Evolutionary conservation across 805 yeast species (phyloP).

Genomic region (Starmerella floricola): DNA sequence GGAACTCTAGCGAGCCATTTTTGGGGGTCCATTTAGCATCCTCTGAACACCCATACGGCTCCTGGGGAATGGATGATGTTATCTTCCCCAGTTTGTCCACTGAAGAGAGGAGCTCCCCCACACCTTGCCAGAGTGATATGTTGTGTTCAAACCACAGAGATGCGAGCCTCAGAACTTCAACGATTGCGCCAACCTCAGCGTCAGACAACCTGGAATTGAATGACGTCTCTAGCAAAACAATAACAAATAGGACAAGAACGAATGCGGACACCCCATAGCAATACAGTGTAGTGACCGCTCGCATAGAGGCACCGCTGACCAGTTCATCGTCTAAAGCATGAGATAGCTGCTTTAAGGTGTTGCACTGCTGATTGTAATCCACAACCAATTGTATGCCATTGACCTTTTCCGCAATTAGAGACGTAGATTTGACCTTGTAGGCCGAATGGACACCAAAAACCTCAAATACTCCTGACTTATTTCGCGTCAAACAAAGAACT

Average conservation of each 20-base stretch:
- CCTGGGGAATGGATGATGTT: slow-evolving; percentile 1
- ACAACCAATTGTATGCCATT: slow-evolving; percentile 3
- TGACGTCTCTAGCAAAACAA: background rate
- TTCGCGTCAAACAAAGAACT: background rate
- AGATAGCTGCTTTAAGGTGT: background rate
- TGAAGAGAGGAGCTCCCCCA: background rate
- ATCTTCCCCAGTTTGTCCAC: slow-evolving; percentile 31
- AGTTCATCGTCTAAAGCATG: slow-evolving; percentile 1
- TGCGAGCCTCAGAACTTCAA: background rate
- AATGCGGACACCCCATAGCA: too few relatives aligned
- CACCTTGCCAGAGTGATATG: background rate
- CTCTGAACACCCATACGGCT: background rate
- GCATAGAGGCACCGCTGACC: background rate
- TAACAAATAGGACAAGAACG: background rate
- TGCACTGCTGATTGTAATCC: background rate
- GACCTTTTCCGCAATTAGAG: slow-evolving; percentile 3
- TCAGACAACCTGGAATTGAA: background rate
- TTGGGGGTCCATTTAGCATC: slow-evolving; percentile 42
- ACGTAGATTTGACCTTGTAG: background rate
- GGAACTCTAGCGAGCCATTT: slow-evolving; percentile 43
- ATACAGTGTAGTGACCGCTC: background rate
- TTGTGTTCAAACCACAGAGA: background rate
- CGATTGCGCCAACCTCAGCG: background rate
- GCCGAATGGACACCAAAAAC: slow-evolving; percentile 79
- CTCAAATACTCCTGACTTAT: slow-evolving; percentile 40